These are phyloP conservation scores for Pyricularia grisea DNA, from an alignment of 2,329 filamentous ascomycete species.

Conservation along the genomic window DNA sequence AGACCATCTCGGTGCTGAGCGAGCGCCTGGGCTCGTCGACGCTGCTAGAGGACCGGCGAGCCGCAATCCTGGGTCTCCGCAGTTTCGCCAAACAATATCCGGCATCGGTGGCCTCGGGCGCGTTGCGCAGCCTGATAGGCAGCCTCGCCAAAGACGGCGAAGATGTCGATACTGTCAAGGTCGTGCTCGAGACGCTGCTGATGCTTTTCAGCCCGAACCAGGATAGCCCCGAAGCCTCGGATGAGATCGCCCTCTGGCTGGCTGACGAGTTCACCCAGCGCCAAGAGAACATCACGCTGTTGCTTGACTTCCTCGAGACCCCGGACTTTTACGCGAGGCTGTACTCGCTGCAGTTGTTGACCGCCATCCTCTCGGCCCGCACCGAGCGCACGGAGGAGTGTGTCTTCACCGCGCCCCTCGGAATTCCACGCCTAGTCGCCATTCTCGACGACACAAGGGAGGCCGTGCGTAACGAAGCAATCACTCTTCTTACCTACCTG, in stretches of 20 bases:
- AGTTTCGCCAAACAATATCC: conserved; percentile 97
- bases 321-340: conserved; percentile 84
- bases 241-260: conserved; percentile 92
- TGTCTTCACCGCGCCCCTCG: conserved; percentile 78
- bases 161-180: conserved; percentile 93
- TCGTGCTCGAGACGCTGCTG: conserved; percentile 87
- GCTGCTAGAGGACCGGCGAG: conserved; percentile 85
- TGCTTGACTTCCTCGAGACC: conserved; percentile 82
- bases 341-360: conserved; percentile 82
- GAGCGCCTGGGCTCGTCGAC: conserved; percentile 81
- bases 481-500: conserved; percentile 79
- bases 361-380: conserved; percentile 74
- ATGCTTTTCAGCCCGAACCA: conserved; percentile 75
- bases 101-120: conserved; percentile 87
- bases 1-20: conserved; percentile 87
- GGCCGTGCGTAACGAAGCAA: conserved; percentile 76
- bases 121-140: conserved; percentile 78
- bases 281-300: conserved; percentile 88
- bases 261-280: conserved; percentile 97
- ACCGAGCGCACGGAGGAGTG: conserved; percentile 92
- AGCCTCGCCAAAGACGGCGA: conserved; percentile 80
- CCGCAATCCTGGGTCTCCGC: conserved; percentile 82
- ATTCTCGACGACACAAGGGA: conserved; percentile 80
- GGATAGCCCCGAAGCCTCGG: conserved; percentile 80
- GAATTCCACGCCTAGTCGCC: conserved; percentile 76